Base-by-base conservation (phyloP, 2,329 filamentous ascomycete genomes). In the Ceratocystis cacaofunesta region DNA sequence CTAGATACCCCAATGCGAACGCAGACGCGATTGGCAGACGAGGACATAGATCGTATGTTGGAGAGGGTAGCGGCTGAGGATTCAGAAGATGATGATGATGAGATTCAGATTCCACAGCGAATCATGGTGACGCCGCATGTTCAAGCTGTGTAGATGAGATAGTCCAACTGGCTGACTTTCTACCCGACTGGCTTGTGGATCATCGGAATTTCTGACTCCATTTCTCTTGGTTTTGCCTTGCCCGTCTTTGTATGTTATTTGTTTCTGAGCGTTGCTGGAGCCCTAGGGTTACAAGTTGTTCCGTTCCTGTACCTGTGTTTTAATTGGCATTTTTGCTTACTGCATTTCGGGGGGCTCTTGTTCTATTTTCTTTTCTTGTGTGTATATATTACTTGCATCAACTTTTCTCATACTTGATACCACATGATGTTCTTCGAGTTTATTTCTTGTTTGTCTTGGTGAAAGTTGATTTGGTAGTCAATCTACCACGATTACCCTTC, bases 11-110 rank as follows among this genome's bases (percentile, higher is more conserved):
- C 69, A 73, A 6, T 71, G 5, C 74, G 76, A 70, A 71, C 77
- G 66, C 71, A 78, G 69, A 72, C 75, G n/a, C 72, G 74, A 3
- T 69, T 84, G 48, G 75, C 75, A 1, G 81, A 83, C 46, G 80
- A 81, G 52, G 82, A 85, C 48, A 82, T 85, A 65, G 82, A 85
- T 66, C 76, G 78, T 46, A 83, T 85, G 79, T 73, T 85, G 50
- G 82, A 84, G 66, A 76, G 76, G 44, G 80, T 77, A 1, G 78
- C 76, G 1, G 79, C 77, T 1, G 78, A 78, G 28, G 76, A 73
- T 41, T 75, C 74, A n/a, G 79, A 79, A 57, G 78, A 80, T 65
- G 82, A 80, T 19, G 82, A 83, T 57, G 83, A 82, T 17, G 82
- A 84, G 36, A 79, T 78, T 41, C 82, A 84, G 70, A 85, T 85